Percentiles rank a stretch among this genome's conserved stretches.
These are phyloP conservation scores for Echeveria elegans DNA, from an alignment of 164 flowering plant species.

Conservation along the genomic window DNA sequence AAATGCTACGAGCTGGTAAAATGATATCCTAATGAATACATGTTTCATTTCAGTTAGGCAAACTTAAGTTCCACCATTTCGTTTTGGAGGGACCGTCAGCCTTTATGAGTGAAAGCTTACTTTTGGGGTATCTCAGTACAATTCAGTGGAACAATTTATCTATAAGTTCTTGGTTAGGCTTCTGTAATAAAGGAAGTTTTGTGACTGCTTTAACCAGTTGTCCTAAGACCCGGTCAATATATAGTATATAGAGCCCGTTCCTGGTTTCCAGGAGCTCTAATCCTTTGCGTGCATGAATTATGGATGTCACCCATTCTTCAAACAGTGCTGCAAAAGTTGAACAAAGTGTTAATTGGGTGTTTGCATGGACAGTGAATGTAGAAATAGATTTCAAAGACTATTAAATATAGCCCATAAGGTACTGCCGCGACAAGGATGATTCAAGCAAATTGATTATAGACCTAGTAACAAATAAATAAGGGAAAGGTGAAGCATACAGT, in stretches of 20 bases:
- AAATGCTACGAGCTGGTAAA: not conserved
- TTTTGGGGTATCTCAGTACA: not conserved
- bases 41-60: not conserved
- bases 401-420: too few species aligned
- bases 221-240: conserved; percentile 76
- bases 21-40: not conserved
- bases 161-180: conserved; percentile 36
- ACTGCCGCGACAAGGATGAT: too few species aligned
- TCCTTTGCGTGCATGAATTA: conserved; percentile 54
- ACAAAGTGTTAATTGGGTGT: not conserved
- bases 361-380: not conserved
- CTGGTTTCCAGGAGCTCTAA: conserved; percentile 62
- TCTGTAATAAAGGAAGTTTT: conserved; percentile 31
- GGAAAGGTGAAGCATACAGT: conserved; percentile 28
- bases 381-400: too few species aligned
- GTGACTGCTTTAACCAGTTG: conserved; percentile 50
- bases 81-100: not conserved
- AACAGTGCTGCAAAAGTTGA: conserved; percentile 41
- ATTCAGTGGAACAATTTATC: conserved; percentile 35
- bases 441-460: not conserved
- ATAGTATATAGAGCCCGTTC: conserved; percentile 65
- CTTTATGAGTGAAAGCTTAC: not conserved
- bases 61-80: not conserved
- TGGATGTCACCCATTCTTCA: conserved; percentile 65
- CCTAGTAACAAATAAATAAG: not conserved